A percentile compares a stretch with the other conserved stretches of the same genome.
Evolutionary conservation across 331 rosid genomes (phyloP).

Genomic region (Rosa hybrid): DNA sequence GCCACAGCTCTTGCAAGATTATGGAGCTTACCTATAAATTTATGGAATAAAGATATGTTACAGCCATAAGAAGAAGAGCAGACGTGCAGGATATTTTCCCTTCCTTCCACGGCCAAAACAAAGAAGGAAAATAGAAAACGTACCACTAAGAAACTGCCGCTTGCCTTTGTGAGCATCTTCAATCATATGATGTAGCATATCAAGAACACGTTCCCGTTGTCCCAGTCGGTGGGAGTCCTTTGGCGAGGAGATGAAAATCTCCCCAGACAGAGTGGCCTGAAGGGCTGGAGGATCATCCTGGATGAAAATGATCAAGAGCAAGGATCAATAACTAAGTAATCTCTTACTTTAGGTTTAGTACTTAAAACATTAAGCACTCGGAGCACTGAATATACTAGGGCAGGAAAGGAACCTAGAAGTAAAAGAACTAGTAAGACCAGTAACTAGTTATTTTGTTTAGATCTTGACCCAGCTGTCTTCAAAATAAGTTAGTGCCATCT

Average conservation of each 20-base stretch:
- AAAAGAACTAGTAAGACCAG: not conserved
- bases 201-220: slow-evolving; percentile 96
- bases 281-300: slow-evolving; percentile 79
- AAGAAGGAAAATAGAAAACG: slow-evolving; percentile 14
- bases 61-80: slow-evolving; percentile 13
- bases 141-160: slow-evolving; percentile 98
- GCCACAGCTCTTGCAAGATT: slow-evolving; percentile 97
- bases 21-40: slow-evolving; percentile 85
- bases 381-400: not conserved
- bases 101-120: slow-evolving; percentile 16
- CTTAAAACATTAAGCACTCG: not conserved
- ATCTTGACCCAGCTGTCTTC: not conserved
- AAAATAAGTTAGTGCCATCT: not conserved
- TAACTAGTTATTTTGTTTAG: not conserved
- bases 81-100: slow-evolving; percentile 4
- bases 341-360: not conserved
- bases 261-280: slow-evolving; percentile 78
- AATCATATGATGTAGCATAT: slow-evolving; percentile 92
- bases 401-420: not conserved
- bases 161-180: slow-evolving; percentile 96
- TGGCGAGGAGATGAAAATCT: slow-evolving; percentile 47
- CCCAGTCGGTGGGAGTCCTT: slow-evolving; percentile 78
- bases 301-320: slow-evolving; percentile 39
- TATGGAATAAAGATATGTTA: slow-evolving; percentile 26
- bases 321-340: slow-evolving; percentile 20